Evolutionary conservation across 768 basidiomycete species (phyloP), one percentile per base, ranked within the genome.

Genomic region (Pholiota molesta): DNA sequence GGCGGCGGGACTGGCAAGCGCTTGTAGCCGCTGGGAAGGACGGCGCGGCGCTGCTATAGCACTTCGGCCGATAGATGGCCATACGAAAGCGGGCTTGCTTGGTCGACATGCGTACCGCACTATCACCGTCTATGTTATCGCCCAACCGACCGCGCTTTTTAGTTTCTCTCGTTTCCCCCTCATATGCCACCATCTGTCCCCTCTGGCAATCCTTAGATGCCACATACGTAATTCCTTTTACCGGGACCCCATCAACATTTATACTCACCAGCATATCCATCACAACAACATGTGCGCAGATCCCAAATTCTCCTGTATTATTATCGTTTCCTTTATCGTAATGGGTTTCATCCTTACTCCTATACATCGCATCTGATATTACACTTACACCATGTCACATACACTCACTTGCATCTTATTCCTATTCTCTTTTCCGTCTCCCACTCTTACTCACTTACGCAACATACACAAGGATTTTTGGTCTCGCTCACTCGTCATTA

Each of bases 1-100:
- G 96, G 97, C 81, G 94, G 65, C 73, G 72, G 42, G 91, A 95
- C 66, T 99, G 96, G 96, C 79, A 77, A 65, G 80, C 69, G 45
- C 85, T 93, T 31, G 90, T 92, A 19, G 81, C 78, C 14, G 72
- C 82, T 7, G 91, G 91, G 57, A 85, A 83, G 69, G 87, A 91
- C 16, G 79, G 77, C 31, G 71, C 77, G 5, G 91, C 84, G 19
- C 77, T 93, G 55, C 75, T 91, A 75, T 91, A 75, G 66, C 31
- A 45, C 11, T 29, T 10, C 10, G 10, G 14, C 35, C 6, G 1
- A 37, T 49, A 10, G 47, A 44, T 44, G 1, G 9, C n/a, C 13
- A 37, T 37, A 16, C 35, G 35, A 35, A n/a, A 37, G 14, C 11
- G 35, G 14, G 11, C 11, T 14, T 37, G 11, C 35, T 37, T 37